A percentile compares a stretch with the other conserved stretches of the same genome.
Evolutionary conservation across 208 protist species (phyloP).

Genomic region (Trypanosoma mega): DNA sequence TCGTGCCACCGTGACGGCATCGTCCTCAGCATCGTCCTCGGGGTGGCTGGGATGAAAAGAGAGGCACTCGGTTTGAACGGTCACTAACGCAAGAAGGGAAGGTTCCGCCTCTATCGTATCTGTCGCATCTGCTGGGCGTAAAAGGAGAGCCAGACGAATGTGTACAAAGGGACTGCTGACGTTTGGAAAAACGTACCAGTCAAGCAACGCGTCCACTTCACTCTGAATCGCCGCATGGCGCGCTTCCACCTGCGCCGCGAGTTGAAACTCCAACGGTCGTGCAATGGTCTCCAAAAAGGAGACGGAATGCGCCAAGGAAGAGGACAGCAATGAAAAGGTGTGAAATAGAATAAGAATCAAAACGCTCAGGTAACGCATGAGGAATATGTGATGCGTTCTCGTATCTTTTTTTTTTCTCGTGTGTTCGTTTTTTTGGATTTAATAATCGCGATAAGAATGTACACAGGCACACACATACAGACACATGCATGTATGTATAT

Average conservation of each 20-base stretch:
- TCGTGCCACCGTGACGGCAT: not conserved
- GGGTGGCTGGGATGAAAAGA: too few relatives aligned
- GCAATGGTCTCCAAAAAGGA: conserved; percentile 20
- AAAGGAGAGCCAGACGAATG: conserved; percentile 21
- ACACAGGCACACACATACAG: not conserved
- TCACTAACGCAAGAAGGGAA: conserved; percentile 12
- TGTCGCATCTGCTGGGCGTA: conserved; percentile 2
- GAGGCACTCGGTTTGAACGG: conserved; percentile 12
- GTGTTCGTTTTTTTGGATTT: not conserved
- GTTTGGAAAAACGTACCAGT: conserved; percentile 20
- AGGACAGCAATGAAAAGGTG: not conserved
- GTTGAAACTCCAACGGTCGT: conserved; percentile 8
- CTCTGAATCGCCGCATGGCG: conserved; percentile 4
- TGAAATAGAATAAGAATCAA: conserved; percentile 6
- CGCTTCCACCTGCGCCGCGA: not conserved
- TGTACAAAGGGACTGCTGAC: not conserved
- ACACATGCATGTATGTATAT: not conserved
- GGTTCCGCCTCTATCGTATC: conserved; percentile 1
- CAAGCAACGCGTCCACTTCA: conserved; percentile 14
- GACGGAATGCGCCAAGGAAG: not conserved
- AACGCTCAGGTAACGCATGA: too few relatives aligned
- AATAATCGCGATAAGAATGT: not conserved
- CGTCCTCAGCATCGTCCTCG: not conserved
- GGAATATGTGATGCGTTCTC: too few relatives aligned
- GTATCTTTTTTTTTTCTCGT: not conserved